Evolutionary conservation across 1,284 basidiomycete genomes (phyloP).

Genomic region (Papiliotrema laurentii): DNA sequence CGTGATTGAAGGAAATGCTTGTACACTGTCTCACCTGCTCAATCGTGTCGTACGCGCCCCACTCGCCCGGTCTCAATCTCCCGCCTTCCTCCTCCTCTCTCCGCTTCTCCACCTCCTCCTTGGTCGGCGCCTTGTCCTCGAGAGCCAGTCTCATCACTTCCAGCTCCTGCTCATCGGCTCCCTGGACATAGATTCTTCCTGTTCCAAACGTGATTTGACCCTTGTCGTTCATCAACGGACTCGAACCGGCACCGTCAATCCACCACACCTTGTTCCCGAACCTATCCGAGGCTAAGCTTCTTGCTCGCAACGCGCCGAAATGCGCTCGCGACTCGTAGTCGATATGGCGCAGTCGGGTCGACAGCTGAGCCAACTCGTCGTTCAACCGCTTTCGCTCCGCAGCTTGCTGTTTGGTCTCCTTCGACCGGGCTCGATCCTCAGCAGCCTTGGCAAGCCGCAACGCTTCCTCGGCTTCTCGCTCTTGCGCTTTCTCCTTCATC

Average conservation of each 20-base stretch:
- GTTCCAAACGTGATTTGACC: slow-evolving; percentile 72
- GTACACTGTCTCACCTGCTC: slow-evolving; percentile 63
- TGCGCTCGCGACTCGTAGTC: slow-evolving; percentile 90
- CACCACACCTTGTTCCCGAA: slow-evolving; percentile 97
- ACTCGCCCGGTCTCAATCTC: slow-evolving; percentile 68
- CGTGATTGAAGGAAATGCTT: slow-evolving; percentile 3
- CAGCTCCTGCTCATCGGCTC: slow-evolving; percentile 70
- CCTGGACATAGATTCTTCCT: slow-evolving; percentile 85
- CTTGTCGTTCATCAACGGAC: slow-evolving; percentile 61
- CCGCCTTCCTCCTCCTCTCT: slow-evolving; percentile 68
- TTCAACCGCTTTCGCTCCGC: slow-evolving; percentile 70
- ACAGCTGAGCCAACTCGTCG: slow-evolving; percentile 77
- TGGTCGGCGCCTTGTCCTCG: slow-evolving; percentile 50
- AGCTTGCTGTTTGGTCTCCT: slow-evolving; percentile 28
- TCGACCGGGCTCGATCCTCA: slow-evolving; percentile 30
- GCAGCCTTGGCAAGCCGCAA: slow-evolving; percentile 55
- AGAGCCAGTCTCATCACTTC: slow-evolving; percentile 57
- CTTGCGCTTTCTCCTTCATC: slow-evolving; percentile 42
- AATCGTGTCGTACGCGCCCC: slow-evolving; percentile 80
- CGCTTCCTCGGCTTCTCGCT: slow-evolving; percentile 54
- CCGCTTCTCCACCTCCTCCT: slow-evolving; percentile 63
- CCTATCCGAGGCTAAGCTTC: slow-evolving; percentile 83
- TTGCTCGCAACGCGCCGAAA: slow-evolving; percentile 73
- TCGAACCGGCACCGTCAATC: slow-evolving; percentile 92
- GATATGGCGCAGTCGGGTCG: slow-evolving; percentile 72